Evolutionary conservation across 1,284 basidiomycete genomes (phyloP).

Genomic region (Boletus sp.): DNA sequence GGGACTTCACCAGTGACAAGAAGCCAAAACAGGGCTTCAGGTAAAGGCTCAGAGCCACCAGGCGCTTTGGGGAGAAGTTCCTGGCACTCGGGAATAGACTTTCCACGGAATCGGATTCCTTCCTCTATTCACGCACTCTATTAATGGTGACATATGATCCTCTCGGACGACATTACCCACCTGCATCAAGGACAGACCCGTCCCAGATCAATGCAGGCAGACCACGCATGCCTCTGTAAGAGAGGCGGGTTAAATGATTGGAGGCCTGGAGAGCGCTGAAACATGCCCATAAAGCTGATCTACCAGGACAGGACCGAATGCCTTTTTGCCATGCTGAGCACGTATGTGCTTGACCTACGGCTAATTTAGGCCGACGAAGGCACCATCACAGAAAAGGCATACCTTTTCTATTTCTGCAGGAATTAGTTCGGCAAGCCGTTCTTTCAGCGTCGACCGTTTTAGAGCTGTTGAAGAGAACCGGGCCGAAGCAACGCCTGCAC

Average conservation of each 20-base stretch:
- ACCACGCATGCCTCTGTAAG: conserved; percentile 88
- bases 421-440: conserved; percentile 88
- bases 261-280: neutral
- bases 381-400: conserved; percentile 16
- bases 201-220: conserved; percentile 91
- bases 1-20: conserved; percentile 93
- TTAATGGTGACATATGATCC: conserved; percentile 2
- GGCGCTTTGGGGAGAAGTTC: conserved; percentile 83
- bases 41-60: conserved; percentile 87
- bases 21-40: conserved; percentile 95
- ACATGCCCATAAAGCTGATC: conserved; percentile 86
- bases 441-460: conserved; percentile 80
- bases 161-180: conserved; percentile 34
- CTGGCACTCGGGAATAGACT: conserved; percentile 91
- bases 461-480: conserved; percentile 66
- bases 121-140: conserved; percentile 57
- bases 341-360: conserved; percentile 79
- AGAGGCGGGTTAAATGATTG: conserved; percentile 9
- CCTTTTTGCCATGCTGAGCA: conserved; percentile 83
- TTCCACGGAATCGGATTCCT: conserved; percentile 95
- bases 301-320: conserved; percentile 86
- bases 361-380: conserved; percentile 7
- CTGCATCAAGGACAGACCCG: conserved; percentile 91
- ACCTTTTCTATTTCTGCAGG: conserved; percentile 87
- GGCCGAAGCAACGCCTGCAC: conserved; percentile 46